phyloP scores from a whole-genome alignment of 176 grass and related monocot species.

The Musa troglodytarum region DNA sequence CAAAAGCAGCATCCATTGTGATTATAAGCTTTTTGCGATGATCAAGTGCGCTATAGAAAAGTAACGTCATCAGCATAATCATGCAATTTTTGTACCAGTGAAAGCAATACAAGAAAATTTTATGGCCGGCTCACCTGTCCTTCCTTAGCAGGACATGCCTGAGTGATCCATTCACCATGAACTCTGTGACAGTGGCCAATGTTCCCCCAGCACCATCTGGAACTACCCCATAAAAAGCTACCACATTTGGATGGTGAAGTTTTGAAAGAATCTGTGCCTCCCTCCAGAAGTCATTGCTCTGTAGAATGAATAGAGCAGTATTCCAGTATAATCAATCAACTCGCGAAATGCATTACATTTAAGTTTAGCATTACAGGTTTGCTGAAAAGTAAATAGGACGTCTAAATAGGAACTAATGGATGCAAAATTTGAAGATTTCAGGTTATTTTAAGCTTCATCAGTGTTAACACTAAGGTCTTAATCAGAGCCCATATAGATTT shows the following conservation, averaged over 20 bases:
- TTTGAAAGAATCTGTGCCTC: constrained; percentile 92
- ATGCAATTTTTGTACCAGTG: constrained; percentile 13
- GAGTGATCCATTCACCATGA: constrained; percentile 96
- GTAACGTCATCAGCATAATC: constrained; percentile 27
- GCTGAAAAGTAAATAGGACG: not conserved
- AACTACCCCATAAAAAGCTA: constrained; percentile 94
- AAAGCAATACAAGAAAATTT: constrained; percentile 15
- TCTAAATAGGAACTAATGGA: not conserved
- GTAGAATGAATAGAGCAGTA: not conserved
- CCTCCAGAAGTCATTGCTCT: constrained; percentile 97
- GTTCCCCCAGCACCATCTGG: constrained; percentile 91
- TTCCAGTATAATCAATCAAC: not conserved
- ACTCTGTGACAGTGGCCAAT: constrained; percentile 87
- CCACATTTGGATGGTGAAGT: constrained; percentile 93
- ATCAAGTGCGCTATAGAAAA: constrained; percentile 57
- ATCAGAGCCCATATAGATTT: too few species aligned
- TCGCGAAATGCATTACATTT: not conserved
- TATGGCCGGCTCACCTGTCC: constrained; percentile 49
- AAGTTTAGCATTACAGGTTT: not conserved
- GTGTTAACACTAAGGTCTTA: too few species aligned
- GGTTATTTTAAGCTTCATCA: too few species aligned
- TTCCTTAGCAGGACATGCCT: constrained; percentile 81
- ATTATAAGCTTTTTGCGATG: constrained; percentile 80
- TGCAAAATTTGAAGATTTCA: not conserved
- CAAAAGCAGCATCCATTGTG: constrained; percentile 97